A percentile compares a stretch with the other conserved stretches of the same genome.
These are phyloP conservation scores for Alnus glutinosa DNA, from an alignment of 306 rosid species.

Conservation along the genomic window DNA sequence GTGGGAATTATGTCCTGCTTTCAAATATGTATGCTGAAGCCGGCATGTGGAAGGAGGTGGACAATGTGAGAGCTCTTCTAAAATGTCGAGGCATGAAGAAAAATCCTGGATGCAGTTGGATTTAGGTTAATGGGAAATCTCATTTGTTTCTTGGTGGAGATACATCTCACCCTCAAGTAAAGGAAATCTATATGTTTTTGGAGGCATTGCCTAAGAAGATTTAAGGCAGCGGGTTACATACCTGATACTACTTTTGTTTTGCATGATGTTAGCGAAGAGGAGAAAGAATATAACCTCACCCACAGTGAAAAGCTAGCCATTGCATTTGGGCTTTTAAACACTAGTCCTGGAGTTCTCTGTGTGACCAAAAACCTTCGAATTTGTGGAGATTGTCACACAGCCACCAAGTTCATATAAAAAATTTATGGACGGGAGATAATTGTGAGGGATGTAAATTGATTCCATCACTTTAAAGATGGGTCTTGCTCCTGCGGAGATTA, in stretches of 20 bases:
- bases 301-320: constrained; percentile 17
- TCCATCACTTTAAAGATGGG: constrained; percentile 10
- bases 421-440: constrained; percentile 5
- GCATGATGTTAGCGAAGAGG: constrained; percentile 20
- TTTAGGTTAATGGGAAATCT: constrained; percentile 3
- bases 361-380: constrained; percentile 19
- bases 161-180: constrained; percentile 12
- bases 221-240: constrained; percentile 5
- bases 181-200: constrained; percentile 12
- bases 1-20: constrained; percentile 20
- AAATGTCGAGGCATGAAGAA: constrained; percentile 24
- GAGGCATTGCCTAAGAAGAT: constrained; percentile 16
- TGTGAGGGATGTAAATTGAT: constrained; percentile 3
- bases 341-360: neutral
- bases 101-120: constrained; percentile 24
- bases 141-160: constrained; percentile 16
- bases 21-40: constrained; percentile 22
- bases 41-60: constrained; percentile 22
- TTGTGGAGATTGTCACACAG: constrained; percentile 19
- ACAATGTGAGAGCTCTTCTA: constrained; percentile 12
- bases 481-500: neutral
- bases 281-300: constrained; percentile 1
- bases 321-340: constrained; percentile 10
- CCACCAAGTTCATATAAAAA: neutral
- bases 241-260: constrained; percentile 7